A percentile compares a stretch with the other conserved stretches of the same genome.
Conservation (phyloP, 192 early-diverging fungal genomes). For the Mortierella antarctica region DNA sequence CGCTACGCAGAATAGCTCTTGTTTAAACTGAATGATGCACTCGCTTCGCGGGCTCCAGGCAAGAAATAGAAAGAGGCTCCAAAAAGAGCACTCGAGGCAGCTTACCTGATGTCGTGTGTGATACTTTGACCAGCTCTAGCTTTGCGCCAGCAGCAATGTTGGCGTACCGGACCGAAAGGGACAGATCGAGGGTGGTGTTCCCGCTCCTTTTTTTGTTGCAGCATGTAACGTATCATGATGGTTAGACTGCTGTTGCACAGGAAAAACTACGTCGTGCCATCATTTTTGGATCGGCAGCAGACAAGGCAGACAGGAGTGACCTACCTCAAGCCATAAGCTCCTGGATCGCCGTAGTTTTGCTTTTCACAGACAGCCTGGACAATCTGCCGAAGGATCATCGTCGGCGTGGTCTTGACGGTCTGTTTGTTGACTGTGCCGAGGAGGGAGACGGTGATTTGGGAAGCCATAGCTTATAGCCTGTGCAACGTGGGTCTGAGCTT, state of each 20-base stretch:
- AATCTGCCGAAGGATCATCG: constrained; percentile 72
- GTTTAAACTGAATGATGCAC: no score
- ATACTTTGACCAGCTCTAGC: constrained; percentile 58
- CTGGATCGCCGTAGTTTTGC: constrained; percentile 56
- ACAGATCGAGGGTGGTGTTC: constrained; percentile 69
- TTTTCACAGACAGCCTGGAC: constrained; percentile 65
- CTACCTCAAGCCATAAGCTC: constrained; percentile 66
- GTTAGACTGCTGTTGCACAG: background rate
- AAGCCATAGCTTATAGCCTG: constrained; percentile 57
- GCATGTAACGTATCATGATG: background rate
- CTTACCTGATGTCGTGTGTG: background rate
- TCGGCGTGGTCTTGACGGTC: constrained; percentile 73
- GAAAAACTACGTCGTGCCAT: background rate
- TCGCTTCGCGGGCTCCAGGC: no score
- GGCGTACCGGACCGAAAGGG: constrained; percentile 76
- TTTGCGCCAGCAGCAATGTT: constrained; percentile 80
- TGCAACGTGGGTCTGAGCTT: background rate
- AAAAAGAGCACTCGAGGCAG: background rate
- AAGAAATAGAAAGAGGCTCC: background rate
- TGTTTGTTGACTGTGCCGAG: constrained; percentile 44
- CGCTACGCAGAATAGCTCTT: no score
- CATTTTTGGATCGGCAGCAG: no score
- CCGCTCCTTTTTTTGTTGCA: background rate
- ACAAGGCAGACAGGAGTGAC: constrained; percentile 4
- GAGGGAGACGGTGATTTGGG: constrained; percentile 58